Base-by-base conservation (phyloP, 2,329 filamentous ascomycete genomes). In the Nectriaceae sp. region DNA sequence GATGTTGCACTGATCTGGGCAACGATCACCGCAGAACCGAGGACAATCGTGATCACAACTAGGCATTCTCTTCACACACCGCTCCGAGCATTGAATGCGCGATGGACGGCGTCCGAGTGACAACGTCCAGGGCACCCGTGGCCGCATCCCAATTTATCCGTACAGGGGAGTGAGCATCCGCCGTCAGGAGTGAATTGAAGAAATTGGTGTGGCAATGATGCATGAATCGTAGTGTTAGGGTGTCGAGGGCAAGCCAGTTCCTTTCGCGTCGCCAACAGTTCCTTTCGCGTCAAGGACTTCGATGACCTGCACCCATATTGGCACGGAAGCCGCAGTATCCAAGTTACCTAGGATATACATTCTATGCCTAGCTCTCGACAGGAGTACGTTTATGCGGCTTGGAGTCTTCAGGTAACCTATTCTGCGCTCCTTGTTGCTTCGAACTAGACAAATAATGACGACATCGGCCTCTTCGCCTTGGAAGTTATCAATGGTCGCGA, bases 401-500 rank as follows among this genome's bases (percentile, higher is more conserved):
- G 76, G 70, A 0, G 83, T 85, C 21, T 70, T 77, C 1, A 92
- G 70, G 50, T 91, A 92, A 0, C 88, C 88, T 16, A 78, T 77
- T 5, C 76, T 79, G 8, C 68, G 70, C 6, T 77, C 57, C 0
- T 64, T 52, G 55, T 92, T 92, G 67, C 86, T 89, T 35, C 88
- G 78, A 0, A 90, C 86, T 0, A 92, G 70, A 0, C 84, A 88
- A 0, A 91, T 71, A 3, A 92, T 72, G 1, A 92, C 74, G 8
- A 92, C 71, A 43, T 88, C 85, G 2, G 83, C 84, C 59, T 92
- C 87, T 60, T 92, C 87, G 0, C 88, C 88, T 57, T 92, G 87
- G 46, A 89, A 91, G 54, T 90, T 91, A 63, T 89, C 85, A 0
- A 90, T 78, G 0, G 85, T 90, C 0, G 85, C 84, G 0, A 86